Percentiles rank a stretch among this genome's conserved stretches.
phyloP scores from a whole-genome alignment of 345 rosid species.

The Populus simonii region DNA sequence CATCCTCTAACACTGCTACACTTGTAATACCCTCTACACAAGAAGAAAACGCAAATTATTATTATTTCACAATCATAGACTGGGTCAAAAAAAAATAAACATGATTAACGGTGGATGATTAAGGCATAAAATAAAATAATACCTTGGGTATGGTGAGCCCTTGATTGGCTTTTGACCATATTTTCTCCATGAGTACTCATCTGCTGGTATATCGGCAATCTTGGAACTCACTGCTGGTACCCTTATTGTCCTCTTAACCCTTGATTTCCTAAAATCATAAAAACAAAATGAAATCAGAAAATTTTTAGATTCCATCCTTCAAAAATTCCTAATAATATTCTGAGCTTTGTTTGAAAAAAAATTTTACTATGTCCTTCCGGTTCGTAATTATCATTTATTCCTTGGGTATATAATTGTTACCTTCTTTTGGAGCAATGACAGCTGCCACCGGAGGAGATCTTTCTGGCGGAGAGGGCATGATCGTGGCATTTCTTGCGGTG shows the following conservation, averaged over 20 bases:
- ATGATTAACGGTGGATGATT: neutral
- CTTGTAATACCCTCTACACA: neutral
- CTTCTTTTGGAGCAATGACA: constrained; percentile 33
- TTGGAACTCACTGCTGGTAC: constrained; percentile 35
- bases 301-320: neutral
- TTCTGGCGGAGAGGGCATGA: neutral
- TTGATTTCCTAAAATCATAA: constrained; percentile 12
- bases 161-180: constrained; percentile 42
- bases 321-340: no score
- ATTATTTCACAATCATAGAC: neutral
- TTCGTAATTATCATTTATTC: neutral
- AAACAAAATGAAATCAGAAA: neutral
- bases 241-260: constrained; percentile 18
- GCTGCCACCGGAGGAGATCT: constrained; percentile 11
- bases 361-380: no score
- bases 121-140: neutral
- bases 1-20: neutral
- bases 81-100: neutral
- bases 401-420: neutral
- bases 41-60: neutral
- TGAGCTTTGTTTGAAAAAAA: neutral
- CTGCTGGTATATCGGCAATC: constrained; percentile 32
- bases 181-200: constrained; percentile 38
- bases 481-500: neutral
- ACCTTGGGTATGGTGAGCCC: constrained; percentile 46